Conservation (phyloP, 1,284 basidiomycete genomes). For the Ganoderma lingzhi region DNA sequence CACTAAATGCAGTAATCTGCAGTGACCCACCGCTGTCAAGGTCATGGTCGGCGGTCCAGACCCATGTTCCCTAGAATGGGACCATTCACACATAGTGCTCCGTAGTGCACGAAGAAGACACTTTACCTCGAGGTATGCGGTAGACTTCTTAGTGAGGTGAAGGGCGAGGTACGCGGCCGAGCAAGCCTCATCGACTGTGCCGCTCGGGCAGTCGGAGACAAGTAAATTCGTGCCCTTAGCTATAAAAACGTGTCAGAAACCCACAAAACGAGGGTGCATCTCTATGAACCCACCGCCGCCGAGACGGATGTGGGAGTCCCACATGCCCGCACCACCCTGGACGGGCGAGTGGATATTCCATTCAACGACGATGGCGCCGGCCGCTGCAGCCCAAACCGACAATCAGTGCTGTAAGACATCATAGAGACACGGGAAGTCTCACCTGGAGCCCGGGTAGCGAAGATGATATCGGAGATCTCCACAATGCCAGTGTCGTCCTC, state of each 20-base stretch:
- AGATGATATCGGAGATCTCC: conserved; percentile 70
- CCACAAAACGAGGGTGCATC: background rate
- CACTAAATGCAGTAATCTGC: conserved; percentile 72
- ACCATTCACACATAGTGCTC: background rate
- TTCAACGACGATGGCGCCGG: conserved; percentile 76
- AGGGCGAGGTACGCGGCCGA: conserved; percentile 67
- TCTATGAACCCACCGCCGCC: conserved; percentile 28
- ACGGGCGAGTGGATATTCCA: conserved; percentile 68
- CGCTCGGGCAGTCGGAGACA: conserved; percentile 49
- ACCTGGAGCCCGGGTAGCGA: conserved; percentile 64
- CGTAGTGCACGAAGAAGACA: conserved; percentile 30
- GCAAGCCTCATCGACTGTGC: conserved; percentile 51
- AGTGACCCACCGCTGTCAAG: conserved; percentile 50
- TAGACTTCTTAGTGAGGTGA: conserved; percentile 67
- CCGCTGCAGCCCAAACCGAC: conserved; percentile 43
- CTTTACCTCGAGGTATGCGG: conserved; percentile 64
- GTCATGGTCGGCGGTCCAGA: conserved; percentile 85
- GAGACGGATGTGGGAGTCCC: conserved; percentile 69
- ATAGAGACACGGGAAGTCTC: conserved; percentile 22
- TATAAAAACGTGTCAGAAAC: background rate
- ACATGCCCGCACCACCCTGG: conserved; percentile 73
- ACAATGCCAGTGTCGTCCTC: conserved; percentile 55
- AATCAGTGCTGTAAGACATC: conserved; percentile 10
- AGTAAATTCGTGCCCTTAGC: conserved; percentile 62
- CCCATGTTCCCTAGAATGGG: conserved; percentile 55